Conservation (phyloP, 345 rosid species). For the Citrus australasica region DNA sequence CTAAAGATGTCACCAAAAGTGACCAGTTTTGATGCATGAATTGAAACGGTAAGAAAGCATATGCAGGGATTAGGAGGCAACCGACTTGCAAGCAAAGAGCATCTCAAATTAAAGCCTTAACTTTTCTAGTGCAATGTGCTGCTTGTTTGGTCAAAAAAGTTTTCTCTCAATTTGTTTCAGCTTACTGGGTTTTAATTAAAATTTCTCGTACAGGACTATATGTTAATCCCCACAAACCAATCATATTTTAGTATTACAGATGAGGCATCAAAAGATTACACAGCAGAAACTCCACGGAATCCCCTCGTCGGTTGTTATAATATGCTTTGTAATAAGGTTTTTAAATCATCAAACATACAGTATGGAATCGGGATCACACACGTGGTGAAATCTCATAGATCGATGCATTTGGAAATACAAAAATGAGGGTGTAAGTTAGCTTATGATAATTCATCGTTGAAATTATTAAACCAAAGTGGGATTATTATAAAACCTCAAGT, state of each 20-base stretch:
- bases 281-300: neutral
- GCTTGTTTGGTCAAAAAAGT: neutral
- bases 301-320: neutral
- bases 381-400: neutral
- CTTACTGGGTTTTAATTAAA: neutral
- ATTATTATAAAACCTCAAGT: neutral
- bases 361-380: neutral
- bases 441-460: neutral
- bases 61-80: neutral
- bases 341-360: neutral
- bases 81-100: conserved; percentile 2
- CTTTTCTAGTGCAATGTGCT: conserved; percentile 5
- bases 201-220: neutral
- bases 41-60: no score
- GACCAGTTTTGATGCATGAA: neutral
- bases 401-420: neutral
- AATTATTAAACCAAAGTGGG: neutral
- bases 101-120: conserved; percentile 9
- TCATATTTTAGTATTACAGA: neutral
- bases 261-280: neutral
- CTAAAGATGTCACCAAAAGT: neutral
- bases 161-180: neutral
- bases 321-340: neutral
- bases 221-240: neutral
- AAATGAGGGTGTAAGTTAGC: neutral